These are phyloP conservation scores for Rhizophagus prolifer DNA, from an alignment of 192 early-diverging fungal genomes.

Conservation along the genomic window DNA sequence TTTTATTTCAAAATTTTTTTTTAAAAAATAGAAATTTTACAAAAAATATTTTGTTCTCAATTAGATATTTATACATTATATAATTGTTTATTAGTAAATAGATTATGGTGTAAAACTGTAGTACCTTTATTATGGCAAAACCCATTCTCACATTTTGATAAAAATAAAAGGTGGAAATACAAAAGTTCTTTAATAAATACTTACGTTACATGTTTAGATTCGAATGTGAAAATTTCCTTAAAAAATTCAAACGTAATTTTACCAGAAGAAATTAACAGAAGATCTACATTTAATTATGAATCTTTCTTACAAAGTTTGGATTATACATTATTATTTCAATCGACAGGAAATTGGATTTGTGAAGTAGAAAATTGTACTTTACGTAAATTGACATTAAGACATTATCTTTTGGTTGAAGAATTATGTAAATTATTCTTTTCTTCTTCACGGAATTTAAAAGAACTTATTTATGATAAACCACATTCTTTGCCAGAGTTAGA, in stretches of 20 bases:
- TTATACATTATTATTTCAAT: slow-evolving; percentile 4
- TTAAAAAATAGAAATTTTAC: background rate
- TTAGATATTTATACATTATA: background rate
- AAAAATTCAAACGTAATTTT: background rate
- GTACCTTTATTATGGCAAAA: slow-evolving; percentile 11
- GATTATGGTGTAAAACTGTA: slow-evolving; percentile 7
- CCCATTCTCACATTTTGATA: background rate
- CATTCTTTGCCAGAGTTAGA: background rate
- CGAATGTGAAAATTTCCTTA: background rate
- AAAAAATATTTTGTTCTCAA: background rate
- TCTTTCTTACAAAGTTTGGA: slow-evolving; percentile 3
- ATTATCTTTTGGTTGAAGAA: slow-evolving; percentile 5
- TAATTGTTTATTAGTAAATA: slow-evolving; percentile 6
- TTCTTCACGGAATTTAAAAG: background rate
- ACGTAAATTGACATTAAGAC: background rate
- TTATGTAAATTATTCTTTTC: slow-evolving; percentile 9
- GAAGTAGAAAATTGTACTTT: background rate
- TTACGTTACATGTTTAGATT: background rate
- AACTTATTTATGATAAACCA: background rate
- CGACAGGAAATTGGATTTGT: background rate
- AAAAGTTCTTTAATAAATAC: background rate
- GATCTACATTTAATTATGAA: background rate
- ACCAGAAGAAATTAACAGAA: background rate
- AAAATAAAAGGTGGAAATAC: background rate
- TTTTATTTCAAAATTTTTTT: background rate